Conservation (phyloP, 495 filamentous ascomycete species). For the Tuber aestivum region DNA sequence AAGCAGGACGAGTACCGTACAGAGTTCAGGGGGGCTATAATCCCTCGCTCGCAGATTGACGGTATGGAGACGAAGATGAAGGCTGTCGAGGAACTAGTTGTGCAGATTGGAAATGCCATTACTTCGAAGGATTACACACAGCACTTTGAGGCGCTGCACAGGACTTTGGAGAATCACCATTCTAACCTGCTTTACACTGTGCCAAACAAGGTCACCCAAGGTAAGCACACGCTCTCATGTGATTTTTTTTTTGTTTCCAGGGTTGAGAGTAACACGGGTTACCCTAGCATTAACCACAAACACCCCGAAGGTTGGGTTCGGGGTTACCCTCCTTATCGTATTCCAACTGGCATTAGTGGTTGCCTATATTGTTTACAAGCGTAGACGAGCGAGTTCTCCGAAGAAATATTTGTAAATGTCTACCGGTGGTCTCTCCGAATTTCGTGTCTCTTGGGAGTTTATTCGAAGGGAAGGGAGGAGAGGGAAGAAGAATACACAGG, state of each 20-base stretch:
- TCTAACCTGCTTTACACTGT: constrained; percentile 38
- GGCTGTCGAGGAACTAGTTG: constrained; percentile 53
- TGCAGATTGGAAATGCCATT: constrained; percentile 58
- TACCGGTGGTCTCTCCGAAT: neutral
- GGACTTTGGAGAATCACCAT: constrained; percentile 66
- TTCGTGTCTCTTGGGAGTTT: constrained; percentile 8
- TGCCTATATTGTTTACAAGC: constrained; percentile 75
- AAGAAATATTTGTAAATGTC: constrained; percentile 81
- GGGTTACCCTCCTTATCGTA: constrained; percentile 68
- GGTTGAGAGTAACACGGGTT: constrained; percentile 14
- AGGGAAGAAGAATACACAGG: neutral
- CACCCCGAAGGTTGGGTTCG: constrained; percentile 62
- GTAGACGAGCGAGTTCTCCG: constrained; percentile 62
- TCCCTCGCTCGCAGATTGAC: constrained; percentile 52
- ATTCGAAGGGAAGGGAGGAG: neutral
- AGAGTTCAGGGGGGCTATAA: constrained; percentile 50
- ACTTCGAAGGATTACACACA: constrained; percentile 66
- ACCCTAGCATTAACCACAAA: constrained; percentile 54
- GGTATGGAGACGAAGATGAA: constrained; percentile 49
- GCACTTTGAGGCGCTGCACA: constrained; percentile 64
- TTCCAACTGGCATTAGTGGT: constrained; percentile 66
- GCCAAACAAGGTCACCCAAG: constrained; percentile 38
- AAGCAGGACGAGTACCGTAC: constrained; percentile 57
- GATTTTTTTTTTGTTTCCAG: constrained; percentile 21
- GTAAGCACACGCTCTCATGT: constrained; percentile 26